Evolutionary conservation across 768 basidiomycete species (phyloP).

Genomic region (Psilocybe subaeruginosa): DNA sequence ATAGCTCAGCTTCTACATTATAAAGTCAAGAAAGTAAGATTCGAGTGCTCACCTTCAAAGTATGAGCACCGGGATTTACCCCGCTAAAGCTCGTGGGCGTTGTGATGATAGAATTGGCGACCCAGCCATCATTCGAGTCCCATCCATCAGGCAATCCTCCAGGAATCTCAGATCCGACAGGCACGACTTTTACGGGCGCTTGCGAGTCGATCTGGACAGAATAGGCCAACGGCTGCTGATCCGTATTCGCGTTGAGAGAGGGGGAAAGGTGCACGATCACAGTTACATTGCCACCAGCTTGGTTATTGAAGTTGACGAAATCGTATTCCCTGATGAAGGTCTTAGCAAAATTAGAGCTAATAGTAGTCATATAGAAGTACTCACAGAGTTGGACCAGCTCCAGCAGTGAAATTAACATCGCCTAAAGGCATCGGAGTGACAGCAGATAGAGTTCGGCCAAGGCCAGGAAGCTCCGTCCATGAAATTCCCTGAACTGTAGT

Average conservation of each 20-base stretch:
- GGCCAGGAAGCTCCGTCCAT: conserved; percentile 63
- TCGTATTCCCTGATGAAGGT: conserved; percentile 55
- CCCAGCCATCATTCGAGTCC: conserved; percentile 53
- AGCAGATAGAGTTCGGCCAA: conserved; percentile 62
- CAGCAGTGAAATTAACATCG: conserved; percentile 59
- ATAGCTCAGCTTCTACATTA: background rate
- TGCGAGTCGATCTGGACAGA: conserved; percentile 53
- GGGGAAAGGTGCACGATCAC: conserved; percentile 54
- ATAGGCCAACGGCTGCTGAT: conserved; percentile 51
- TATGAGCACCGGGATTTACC: conserved; percentile 55
- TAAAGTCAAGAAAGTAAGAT: background rate
- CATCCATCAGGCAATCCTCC: conserved; percentile 49
- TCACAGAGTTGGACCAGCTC: conserved; percentile 64
- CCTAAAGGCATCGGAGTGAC: conserved; percentile 61
- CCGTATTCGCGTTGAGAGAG: conserved; percentile 53
- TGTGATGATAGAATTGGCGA: conserved; percentile 51
- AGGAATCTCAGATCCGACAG: conserved; percentile 48
- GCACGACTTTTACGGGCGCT: conserved; percentile 43
- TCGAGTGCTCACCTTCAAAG: conserved; percentile 47
- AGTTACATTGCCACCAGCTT: conserved; percentile 43
- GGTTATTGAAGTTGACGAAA: conserved; percentile 61
- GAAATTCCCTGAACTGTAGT: conserved; percentile 50
- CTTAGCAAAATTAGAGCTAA: background rate
- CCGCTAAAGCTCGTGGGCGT: conserved; percentile 42
- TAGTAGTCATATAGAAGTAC: conserved; percentile 16